A percentile compares a stretch with the other conserved stretches of the same genome.
Evolutionary conservation across 345 rosid genomes (phyloP).

Genomic region (Lepidium didymum): DNA sequence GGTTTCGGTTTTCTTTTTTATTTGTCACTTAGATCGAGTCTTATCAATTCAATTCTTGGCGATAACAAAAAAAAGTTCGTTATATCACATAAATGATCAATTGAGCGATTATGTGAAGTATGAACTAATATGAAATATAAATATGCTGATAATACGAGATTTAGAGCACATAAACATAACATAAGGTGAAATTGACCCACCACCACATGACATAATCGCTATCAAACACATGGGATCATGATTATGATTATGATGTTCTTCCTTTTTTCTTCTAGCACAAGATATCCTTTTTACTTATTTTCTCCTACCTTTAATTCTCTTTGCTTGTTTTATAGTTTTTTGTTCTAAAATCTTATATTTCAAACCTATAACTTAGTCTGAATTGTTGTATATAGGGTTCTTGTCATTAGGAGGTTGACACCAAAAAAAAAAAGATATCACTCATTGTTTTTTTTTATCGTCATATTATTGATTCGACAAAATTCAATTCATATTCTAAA

Average conservation of each 20-base stretch:
- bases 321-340: background rate
- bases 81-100: too few relatives aligned
- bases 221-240: constrained; percentile 23
- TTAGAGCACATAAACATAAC: background rate
- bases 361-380: background rate
- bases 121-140: too few relatives aligned
- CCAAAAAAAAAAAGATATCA: background rate
- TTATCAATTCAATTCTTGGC: too few relatives aligned
- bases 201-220: constrained; percentile 24
- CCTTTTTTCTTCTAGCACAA: constrained; percentile 15
- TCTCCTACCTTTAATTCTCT: background rate
- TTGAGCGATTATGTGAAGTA: too few relatives aligned
- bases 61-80: too few relatives aligned
- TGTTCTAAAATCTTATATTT: background rate
- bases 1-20: too few relatives aligned
- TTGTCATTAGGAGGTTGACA: background rate
- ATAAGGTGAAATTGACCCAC: constrained; percentile 19
- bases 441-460: too few relatives aligned
- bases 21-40: too few relatives aligned
- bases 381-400: background rate
- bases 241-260: background rate
- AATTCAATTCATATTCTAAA: too few relatives aligned
- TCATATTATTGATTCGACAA: too few relatives aligned
- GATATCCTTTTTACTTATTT: constrained; percentile 13
- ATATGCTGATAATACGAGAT: background rate